Evolutionary conservation across 2,329 filamentous ascomycete species (phyloP).

Genomic region (Colletotrichum orchidophilum): DNA sequence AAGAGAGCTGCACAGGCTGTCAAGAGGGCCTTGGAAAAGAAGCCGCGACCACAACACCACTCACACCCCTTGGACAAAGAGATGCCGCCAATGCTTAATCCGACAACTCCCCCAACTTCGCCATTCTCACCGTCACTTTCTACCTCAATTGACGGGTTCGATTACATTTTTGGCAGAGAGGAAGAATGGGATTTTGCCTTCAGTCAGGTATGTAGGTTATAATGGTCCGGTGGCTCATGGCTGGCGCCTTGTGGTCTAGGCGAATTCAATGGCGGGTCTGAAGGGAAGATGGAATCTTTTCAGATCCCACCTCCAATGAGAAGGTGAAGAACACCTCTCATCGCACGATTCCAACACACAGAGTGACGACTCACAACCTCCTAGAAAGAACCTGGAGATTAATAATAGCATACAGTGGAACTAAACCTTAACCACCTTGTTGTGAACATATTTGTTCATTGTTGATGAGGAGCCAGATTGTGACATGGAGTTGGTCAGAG

Average conservation of each 20-base stretch:
- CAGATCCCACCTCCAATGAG: not conserved
- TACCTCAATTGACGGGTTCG: not conserved
- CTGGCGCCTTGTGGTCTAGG: not conserved
- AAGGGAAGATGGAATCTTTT: not conserved
- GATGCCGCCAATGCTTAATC: not conserved
- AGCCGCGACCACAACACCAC: not conserved
- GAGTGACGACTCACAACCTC: not conserved
- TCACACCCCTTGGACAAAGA: not conserved
- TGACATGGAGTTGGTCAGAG: not conserved
- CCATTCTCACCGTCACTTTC: not conserved
- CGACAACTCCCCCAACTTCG: not conserved
- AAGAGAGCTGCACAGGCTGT: not conserved
- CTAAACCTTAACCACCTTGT: not conserved
- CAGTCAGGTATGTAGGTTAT: not conserved
- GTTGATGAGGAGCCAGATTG: not conserved
- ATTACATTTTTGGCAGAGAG: not conserved
- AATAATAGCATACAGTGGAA: not conserved
- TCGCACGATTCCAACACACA: not conserved
- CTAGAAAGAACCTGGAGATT: not conserved
- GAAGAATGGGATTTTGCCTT: not conserved
- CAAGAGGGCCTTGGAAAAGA: constrained; percentile 7
- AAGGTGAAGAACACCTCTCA: not conserved
- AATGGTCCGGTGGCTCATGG: not conserved
- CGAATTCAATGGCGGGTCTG: not conserved
- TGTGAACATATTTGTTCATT: not conserved